Conservation (phyloP, 1,284 basidiomycete species). For the Austroboletus olivaceoglutinosus region DNA sequence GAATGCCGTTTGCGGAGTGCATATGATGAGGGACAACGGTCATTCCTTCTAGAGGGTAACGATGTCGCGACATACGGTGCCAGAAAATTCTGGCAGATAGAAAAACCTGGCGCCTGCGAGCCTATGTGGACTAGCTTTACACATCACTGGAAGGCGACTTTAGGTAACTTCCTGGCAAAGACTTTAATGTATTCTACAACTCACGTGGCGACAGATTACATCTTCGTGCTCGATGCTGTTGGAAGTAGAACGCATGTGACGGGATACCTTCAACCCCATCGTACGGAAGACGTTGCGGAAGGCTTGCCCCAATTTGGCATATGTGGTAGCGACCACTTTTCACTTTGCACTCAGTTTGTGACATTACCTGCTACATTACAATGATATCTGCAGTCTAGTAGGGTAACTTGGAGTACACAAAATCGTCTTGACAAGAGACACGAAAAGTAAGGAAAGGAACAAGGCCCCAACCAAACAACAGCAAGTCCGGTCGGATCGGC, state of each 20-base stretch:
- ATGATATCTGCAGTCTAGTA: conserved; percentile 9
- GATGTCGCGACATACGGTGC: conserved; percentile 48
- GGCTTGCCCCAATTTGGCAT: conserved; percentile 81
- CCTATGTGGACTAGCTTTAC: conserved; percentile 82
- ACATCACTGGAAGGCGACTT: conserved; percentile 74
- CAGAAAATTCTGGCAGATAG: conserved; percentile 40
- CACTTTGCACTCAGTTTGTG: conserved; percentile 58
- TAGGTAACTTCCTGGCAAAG: conserved; percentile 53
- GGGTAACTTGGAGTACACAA: conserved; percentile 11
- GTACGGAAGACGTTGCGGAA: conserved; percentile 58
- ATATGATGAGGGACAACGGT: conserved; percentile 56
- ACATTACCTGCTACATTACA: conserved; percentile 13
- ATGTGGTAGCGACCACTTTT: conserved; percentile 87
- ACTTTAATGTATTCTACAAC: conserved; percentile 1
- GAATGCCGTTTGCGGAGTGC: conserved; percentile 47
- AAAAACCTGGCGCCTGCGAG: conserved; percentile 57
- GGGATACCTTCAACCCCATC: conserved; percentile 65
- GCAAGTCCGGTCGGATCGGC: background rate
- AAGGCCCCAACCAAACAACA: background rate
- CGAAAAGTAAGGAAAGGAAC: background rate
- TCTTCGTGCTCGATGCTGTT: conserved; percentile 64
- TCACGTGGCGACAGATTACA: conserved; percentile 66
- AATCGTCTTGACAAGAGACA: background rate
- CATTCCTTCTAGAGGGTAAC: conserved; percentile 13
- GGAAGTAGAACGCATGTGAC: conserved; percentile 45